Evolutionary conservation across 305 asterid genomes (phyloP).

Genomic region (Fraxinus floribunda): DNA sequence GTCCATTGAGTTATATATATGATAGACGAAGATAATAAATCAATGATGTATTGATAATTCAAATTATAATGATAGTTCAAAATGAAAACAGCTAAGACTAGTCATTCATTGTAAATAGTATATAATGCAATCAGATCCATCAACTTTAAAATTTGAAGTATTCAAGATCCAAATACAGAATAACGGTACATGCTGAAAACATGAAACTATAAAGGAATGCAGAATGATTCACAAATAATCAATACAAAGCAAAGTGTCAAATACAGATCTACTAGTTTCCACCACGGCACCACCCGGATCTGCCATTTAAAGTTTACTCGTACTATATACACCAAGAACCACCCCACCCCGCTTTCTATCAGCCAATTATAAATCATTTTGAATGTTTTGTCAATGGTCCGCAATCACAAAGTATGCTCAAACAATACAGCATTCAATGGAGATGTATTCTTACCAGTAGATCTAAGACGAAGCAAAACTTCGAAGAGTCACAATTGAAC

Average conservation of each 20-base stretch:
- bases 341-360: not conserved
- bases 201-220: slow-evolving; percentile 27
- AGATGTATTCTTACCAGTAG: slow-evolving; percentile 28
- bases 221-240: slow-evolving; percentile 30
- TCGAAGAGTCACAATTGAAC: not conserved
- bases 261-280: slow-evolving; percentile 37
- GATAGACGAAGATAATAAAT: not conserved
- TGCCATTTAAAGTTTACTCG: slow-evolving; percentile 23
- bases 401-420: not conserved
- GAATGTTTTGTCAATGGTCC: not conserved
- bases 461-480: slow-evolving; percentile 29
- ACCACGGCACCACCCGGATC: not conserved
- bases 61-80: not conserved
- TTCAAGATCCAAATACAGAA: slow-evolving; percentile 30
- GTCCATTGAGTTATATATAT: not conserved
- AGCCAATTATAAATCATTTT: not conserved
- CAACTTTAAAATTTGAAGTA: slow-evolving; percentile 4
- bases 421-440: not conserved
- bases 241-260: slow-evolving; percentile 8
- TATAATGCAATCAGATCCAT: slow-evolving; percentile 22
- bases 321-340: not conserved
- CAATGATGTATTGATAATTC: not conserved
- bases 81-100: not conserved
- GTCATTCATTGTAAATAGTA: not conserved
- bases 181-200: slow-evolving; percentile 21